A percentile compares a stretch with the other conserved stretches of the same genome.
phyloP scores from a whole-genome alignment of 2,329 filamentous ascomycete genomes.

The Bipolaris cookei region DNA sequence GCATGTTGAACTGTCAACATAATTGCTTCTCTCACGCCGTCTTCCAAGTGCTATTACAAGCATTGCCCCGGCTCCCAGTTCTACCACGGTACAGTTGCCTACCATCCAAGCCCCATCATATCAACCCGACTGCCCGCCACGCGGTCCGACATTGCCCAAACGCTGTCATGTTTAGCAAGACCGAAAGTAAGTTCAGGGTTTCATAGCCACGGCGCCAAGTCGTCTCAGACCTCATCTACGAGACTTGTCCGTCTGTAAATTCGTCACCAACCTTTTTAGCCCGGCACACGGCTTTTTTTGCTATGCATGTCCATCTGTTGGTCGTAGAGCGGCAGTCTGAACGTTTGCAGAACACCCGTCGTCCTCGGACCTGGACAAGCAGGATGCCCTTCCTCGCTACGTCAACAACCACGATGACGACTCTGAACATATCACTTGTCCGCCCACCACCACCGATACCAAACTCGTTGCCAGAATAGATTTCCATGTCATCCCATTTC shows the following conservation, averaged over 20 bases:
- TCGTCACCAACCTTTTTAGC: conserved; percentile 4
- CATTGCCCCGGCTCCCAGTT: background rate
- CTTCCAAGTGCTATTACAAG: conserved; percentile 2
- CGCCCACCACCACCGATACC: conserved; percentile 57
- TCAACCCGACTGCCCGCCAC: conserved; percentile 2
- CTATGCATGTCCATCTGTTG: background rate
- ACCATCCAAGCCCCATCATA: background rate
- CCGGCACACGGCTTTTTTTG: background rate
- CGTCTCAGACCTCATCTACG: conserved; percentile 1
- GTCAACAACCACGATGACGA: conserved; percentile 49
- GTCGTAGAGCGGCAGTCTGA: conserved; percentile 15
- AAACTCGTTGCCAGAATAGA: conserved; percentile 56
- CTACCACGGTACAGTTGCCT: conserved; percentile 10
- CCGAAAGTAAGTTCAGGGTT: conserved; percentile 39
- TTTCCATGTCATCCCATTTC: conserved; percentile 56
- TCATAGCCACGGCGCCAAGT: conserved; percentile 16
- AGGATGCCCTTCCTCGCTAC: conserved; percentile 30
- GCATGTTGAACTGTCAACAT: conserved; percentile 8
- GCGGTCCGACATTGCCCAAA: background rate
- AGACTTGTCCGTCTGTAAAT: conserved; percentile 14
- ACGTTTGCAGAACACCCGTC: conserved; percentile 22
- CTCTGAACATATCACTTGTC: conserved; percentile 51
- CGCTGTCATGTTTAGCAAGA: conserved; percentile 40
- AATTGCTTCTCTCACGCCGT: background rate
- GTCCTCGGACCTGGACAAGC: conserved; percentile 25